Percentiles rank a stretch among this genome's conserved stretches.
Conservation (phyloP, 2,329 filamentous ascomycete species). For the Emericellopsis cladophorae region DNA sequence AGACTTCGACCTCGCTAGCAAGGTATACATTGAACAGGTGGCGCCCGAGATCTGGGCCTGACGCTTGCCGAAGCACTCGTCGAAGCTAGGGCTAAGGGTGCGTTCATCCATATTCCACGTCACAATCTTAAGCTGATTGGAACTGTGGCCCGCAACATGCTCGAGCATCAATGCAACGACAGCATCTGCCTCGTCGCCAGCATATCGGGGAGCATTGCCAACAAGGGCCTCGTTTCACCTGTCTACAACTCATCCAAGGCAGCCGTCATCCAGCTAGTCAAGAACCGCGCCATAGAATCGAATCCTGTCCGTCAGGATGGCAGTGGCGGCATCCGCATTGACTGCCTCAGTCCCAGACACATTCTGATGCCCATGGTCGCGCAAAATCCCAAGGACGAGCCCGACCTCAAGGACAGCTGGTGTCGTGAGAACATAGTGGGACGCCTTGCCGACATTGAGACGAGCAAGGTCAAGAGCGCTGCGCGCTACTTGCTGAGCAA, state of each 20-base stretch:
- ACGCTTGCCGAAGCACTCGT: constrained; percentile 68
- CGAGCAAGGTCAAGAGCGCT: constrained; percentile 59
- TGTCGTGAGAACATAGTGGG: constrained; percentile 77
- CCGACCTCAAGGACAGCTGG: constrained; percentile 58
- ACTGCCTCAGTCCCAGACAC: constrained; percentile 62
- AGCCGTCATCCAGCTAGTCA: constrained; percentile 57
- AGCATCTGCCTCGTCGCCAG: constrained; percentile 58
- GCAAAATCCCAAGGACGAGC: constrained; percentile 62
- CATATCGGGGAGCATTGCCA: constrained; percentile 57
- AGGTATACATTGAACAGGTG: constrained; percentile 64
- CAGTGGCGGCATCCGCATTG: constrained; percentile 59
- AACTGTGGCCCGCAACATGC: constrained; percentile 69
- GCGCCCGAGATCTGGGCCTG: constrained; percentile 63
- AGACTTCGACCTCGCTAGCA: constrained; percentile 65
- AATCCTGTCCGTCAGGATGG: constrained; percentile 21
- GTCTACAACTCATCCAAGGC: constrained; percentile 71
- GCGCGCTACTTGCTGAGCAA: constrained; percentile 64
- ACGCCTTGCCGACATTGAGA: constrained; percentile 50
- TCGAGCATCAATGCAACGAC: constrained; percentile 41
- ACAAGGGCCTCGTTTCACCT: constrained; percentile 43
- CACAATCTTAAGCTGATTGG: constrained; percentile 1
- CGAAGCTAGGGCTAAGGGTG: constrained; percentile 63
- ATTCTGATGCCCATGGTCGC: constrained; percentile 69
- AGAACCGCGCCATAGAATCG: constrained; percentile 64
- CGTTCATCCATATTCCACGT: neutral